Evolutionary conservation across 371 early-diverging fungal genomes (phyloP).

Genomic region (Syncephalastrum racemosum): DNA sequence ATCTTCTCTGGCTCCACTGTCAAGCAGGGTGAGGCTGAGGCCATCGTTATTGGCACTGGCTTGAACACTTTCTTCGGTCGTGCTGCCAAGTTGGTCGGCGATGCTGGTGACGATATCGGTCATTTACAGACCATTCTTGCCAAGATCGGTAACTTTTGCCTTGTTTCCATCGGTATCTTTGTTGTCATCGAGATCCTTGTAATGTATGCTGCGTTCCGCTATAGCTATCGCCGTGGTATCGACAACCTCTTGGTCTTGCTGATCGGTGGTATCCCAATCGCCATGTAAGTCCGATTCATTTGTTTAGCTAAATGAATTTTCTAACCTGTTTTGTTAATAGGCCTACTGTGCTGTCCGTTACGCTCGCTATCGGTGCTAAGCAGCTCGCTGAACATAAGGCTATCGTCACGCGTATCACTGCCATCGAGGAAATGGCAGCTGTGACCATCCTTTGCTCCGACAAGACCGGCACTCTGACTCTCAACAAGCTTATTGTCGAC

Average conservation of each 20-base stretch:
- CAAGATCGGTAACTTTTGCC: conserved; percentile 88
- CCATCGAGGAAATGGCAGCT: conserved; percentile 93
- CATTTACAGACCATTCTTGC: conserved; percentile 87
- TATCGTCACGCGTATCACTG: conserved; percentile 84
- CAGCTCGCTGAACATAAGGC: conserved; percentile 91
- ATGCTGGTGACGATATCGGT: conserved; percentile 81
- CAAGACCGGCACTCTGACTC: conserved; percentile 96
- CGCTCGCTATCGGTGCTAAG: conserved; percentile 91
- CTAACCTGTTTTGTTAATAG: conserved; percentile 4
- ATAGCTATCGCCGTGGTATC: conserved; percentile 66
- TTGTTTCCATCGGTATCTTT: conserved; percentile 65
- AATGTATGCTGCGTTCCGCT: conserved; percentile 77
- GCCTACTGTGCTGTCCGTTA: conserved; percentile 86
- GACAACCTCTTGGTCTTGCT: conserved; percentile 73
- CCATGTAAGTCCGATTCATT: conserved; percentile 46
- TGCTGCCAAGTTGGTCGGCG: conserved; percentile 80
- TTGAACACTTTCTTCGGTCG: conserved; percentile 87
- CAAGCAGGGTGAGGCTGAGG: conserved; percentile 90
- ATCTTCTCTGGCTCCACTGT: conserved; percentile 81
- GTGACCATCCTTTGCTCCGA: conserved; percentile 92
- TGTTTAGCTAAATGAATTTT: too few species aligned
- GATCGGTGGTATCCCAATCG: conserved; percentile 80
- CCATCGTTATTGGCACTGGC: conserved; percentile 85
- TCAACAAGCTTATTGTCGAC: conserved; percentile 84
- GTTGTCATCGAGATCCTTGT: conserved; percentile 79